Percentiles rank a stretch among this genome's conserved stretches.
Evolutionary conservation across 345 rosid species (phyloP).

Genomic region (Zanthoxylum bungeanum): DNA sequence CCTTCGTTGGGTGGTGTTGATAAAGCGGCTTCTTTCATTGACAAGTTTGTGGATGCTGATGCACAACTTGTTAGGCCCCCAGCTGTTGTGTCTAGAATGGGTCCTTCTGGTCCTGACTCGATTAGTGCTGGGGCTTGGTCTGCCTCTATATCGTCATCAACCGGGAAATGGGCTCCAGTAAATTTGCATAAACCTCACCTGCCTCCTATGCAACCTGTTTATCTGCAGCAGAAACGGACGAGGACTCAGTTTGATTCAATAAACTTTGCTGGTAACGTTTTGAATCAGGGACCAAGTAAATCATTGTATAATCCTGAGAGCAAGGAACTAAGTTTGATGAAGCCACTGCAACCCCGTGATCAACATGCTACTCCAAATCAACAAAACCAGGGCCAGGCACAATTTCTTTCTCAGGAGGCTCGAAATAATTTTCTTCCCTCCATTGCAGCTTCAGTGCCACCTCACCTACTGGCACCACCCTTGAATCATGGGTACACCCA

Average conservation of each 20-base stretch:
- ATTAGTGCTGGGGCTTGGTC: slow-evolving; percentile 31
- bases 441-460: slow-evolving; percentile 37
- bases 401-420: slow-evolving; percentile 37
- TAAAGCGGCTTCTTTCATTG: slow-evolving; percentile 34
- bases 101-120: slow-evolving; percentile 44
- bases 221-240: slow-evolving; percentile 38
- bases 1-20: slow-evolving; percentile 41
- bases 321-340: slow-evolving; percentile 35
- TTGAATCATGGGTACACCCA: slow-evolving; percentile 43
- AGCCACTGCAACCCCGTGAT: slow-evolving; percentile 33
- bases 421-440: slow-evolving; percentile 38
- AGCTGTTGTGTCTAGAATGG: slow-evolving; percentile 32
- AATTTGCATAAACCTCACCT: slow-evolving; percentile 56
- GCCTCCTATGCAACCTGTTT: slow-evolving; percentile 38
- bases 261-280: slow-evolving; percentile 32
- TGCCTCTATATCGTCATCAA: slow-evolving; percentile 25
- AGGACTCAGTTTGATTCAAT: slow-evolving; percentile 42
- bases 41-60: slow-evolving; percentile 42
- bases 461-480: slow-evolving; percentile 37
- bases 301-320: slow-evolving; percentile 36
- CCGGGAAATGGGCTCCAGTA: slow-evolving; percentile 53
- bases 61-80: slow-evolving; percentile 39
- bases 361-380: slow-evolving; percentile 47
- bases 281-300: slow-evolving; percentile 48
- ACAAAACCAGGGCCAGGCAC: slow-evolving; percentile 50